Percentiles rank a stretch among this genome's conserved stretches.
These are phyloP conservation scores for Fragaria iinumae DNA, from an alignment of 306 rosid species.

Conservation along the genomic window DNA sequence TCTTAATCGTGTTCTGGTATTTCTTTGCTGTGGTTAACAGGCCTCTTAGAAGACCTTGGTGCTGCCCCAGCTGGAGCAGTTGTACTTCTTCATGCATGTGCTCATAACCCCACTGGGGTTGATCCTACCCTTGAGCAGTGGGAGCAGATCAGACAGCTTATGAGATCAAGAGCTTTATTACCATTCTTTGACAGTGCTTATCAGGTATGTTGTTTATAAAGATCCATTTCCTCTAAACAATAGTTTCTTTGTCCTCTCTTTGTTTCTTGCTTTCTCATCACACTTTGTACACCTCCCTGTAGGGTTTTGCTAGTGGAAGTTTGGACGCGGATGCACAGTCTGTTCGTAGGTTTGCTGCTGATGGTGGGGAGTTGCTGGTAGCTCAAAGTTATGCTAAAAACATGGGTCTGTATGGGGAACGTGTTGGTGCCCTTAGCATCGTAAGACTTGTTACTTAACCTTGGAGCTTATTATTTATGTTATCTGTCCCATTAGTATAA, in stretches of 20 bases:
- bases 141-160: conserved; percentile 90
- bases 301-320: conserved; percentile 99
- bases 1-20: conserved; percentile 13
- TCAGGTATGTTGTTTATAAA: conserved; percentile 52
- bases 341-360: conserved; percentile 86
- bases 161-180: conserved; percentile 70
- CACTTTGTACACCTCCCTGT: not conserved
- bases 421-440: conserved; percentile 95
- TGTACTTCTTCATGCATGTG: conserved; percentile 93
- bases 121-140: conserved; percentile 96
- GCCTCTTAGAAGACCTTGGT: conserved; percentile 88
- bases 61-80: conserved; percentile 92
- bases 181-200: conserved; percentile 99
- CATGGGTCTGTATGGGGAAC: conserved; percentile 97
- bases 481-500: not conserved
- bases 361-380: conserved; percentile 85
- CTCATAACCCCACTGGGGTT: conserved; percentile 98
- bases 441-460: conserved; percentile 42
- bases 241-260: not conserved
- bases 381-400: conserved; percentile 99
- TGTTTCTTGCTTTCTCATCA: not conserved
- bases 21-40: conserved; percentile 40
- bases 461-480: not conserved
- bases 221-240: not conserved
- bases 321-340: conserved; percentile 88